Base-by-base conservation (phyloP, 768 basidiomycete species). In the Russula vinacea region DNA sequence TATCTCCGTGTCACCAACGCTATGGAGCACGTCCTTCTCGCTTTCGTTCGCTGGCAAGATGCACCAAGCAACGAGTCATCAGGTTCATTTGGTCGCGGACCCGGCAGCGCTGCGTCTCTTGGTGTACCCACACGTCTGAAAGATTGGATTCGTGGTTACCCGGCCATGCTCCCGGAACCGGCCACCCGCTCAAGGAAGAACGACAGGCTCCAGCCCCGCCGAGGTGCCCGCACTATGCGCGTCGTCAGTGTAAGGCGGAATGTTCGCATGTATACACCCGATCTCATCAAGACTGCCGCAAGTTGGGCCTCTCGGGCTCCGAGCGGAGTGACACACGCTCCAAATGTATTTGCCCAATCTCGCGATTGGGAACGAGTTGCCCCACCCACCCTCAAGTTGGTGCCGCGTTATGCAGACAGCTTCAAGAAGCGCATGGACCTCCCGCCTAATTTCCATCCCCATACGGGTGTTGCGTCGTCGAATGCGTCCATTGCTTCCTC, bases 81-180 rank as follows among this genome's bases (percentile, higher is more conserved):
- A 1, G 49, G 58, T 60, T 72, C 74, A 53, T 75, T 70, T 39
- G 68, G 75, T 37, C 67, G 76, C 14, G 78, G 80, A 37, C 80
- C 78, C 5, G 84, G 82, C 61, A 81, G 84, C 5, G 78, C 84
- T 4, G 78, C 84, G 9, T 80, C 69, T 2, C 67, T 87, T 5
- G 85, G 87, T 2, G 84, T 94, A 10, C 96, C 95, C 2, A 83
- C 85, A 16, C 85, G 91, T n/a, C 85, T 97, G 66, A 89, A 90
- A 70, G 87, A 91, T 68, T 95, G 93, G 92, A 89, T 96, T 66
- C 83, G 89, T 64, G 90, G 90, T 3, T 97, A 98, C 71, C 93
- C 94, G 0, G 74, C 85, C 10, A 92, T 87, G 82, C 77, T 96
- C 5, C 84, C 90, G 1, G 77, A 79, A 53, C 65, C 65, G 1